phyloP scores from a whole-genome alignment of 2,329 filamentous ascomycete species.

The Macroventuria anomochaeta region DNA sequence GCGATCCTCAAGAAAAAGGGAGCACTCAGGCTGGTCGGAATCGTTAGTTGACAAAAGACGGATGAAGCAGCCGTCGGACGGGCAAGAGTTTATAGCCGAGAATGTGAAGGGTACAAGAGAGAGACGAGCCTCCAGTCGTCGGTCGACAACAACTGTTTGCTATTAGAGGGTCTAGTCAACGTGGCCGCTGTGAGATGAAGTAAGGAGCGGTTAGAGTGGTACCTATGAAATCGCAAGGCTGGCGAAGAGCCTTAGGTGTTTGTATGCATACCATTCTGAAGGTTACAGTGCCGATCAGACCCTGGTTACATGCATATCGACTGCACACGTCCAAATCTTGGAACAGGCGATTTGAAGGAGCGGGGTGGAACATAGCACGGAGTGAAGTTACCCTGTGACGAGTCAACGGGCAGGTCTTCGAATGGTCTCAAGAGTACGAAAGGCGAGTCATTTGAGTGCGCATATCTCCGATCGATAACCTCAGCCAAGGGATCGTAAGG shows the following conservation, averaged over 20 bases:
- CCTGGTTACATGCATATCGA: conserved; percentile 2
- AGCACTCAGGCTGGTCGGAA: neutral
- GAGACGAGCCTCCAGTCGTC: neutral
- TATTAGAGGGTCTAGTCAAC: neutral
- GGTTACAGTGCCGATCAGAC: conserved; percentile 1
- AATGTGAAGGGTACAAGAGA: neutral
- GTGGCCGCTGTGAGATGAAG: neutral
- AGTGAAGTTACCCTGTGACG: neutral
- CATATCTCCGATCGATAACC: neutral
- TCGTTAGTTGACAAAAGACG: neutral
- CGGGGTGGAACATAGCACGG: neutral
- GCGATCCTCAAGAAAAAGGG: neutral
- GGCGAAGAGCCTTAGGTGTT: neutral
- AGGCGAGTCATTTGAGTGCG: neutral
- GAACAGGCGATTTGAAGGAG: neutral
- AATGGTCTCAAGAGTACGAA: neutral
- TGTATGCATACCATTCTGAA: neutral
- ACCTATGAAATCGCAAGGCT: conserved; percentile 3
- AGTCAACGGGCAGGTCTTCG: neutral
- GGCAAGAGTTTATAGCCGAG: neutral
- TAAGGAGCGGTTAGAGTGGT: neutral
- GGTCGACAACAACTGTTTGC: neutral
- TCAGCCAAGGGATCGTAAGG: neutral
- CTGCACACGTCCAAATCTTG: neutral
- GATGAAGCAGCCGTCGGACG: neutral